Conservation (phyloP, 495 filamentous ascomycete genomes). For the Opeltia flavorubescens region DNA sequence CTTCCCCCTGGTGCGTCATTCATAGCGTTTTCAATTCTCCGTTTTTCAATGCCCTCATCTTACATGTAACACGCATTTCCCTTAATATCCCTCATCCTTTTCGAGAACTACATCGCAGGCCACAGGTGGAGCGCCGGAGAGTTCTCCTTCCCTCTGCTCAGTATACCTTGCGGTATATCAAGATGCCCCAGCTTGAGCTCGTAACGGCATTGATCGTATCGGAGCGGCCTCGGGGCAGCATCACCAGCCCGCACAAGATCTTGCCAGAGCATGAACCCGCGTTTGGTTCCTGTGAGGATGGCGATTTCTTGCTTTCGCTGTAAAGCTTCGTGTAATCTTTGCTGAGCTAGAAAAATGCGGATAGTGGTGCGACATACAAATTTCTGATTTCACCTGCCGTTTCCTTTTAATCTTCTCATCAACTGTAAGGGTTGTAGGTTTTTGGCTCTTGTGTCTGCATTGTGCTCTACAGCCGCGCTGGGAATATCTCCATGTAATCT, state of each 20-base stretch:
- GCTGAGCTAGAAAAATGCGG: neutral
- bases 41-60: neutral
- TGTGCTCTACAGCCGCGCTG: no score
- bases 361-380: neutral
- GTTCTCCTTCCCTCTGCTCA: conserved; percentile 40
- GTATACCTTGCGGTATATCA: conserved; percentile 46
- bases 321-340: neutral
- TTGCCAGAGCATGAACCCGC: no score
- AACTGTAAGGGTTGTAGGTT: no score
- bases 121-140: conserved; percentile 45
- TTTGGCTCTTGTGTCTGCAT: no score
- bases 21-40: neutral
- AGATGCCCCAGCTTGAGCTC: conserved; percentile 9
- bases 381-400: no score
- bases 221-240: neutral
- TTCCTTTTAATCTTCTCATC: no score
- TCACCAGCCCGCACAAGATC: no score
- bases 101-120: conserved; percentile 13
- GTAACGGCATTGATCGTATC: conserved; percentile 12
- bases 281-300: neutral
- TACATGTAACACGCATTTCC: neutral
- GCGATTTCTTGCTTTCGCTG: neutral
- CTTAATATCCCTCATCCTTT: neutral
- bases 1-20: neutral
- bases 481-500: no score